phyloP scores from a whole-genome alignment of 768 basidiomycete genomes.

The Agaricus sinodeliciosus region DNA sequence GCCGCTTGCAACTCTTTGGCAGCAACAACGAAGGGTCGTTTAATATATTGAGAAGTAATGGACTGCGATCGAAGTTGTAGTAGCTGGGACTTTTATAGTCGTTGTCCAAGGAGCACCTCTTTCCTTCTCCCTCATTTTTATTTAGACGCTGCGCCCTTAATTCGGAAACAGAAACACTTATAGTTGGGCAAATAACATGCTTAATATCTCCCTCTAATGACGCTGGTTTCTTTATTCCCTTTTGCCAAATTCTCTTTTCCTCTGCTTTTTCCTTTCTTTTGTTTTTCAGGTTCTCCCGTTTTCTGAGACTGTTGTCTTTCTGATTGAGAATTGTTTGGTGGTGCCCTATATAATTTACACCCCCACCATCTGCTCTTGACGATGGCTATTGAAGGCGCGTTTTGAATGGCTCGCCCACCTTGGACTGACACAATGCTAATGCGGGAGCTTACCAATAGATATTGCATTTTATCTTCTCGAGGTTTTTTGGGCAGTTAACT shows the following conservation, averaged over 20 bases:
- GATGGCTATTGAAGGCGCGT: too few relatives aligned
- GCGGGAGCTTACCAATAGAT: too few relatives aligned
- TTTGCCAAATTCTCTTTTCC: slow-evolving; percentile 5
- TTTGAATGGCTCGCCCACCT: too few relatives aligned
- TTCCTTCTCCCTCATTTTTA: neutral
- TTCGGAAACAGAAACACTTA: slow-evolving; percentile 10
- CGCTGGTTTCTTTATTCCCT: slow-evolving; percentile 8
- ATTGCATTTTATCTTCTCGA: too few relatives aligned
- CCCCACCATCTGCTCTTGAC: too few relatives aligned
- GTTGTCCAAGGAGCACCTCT: neutral
- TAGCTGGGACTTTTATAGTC: neutral
- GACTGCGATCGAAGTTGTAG: slow-evolving; percentile 1
- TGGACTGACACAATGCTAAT: too few relatives aligned
- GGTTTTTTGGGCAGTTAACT: too few relatives aligned
- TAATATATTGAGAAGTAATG: slow-evolving; percentile 7
- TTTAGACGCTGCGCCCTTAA: slow-evolving; percentile 7
- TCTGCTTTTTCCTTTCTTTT: slow-evolving; percentile 5
- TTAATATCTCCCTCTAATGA: neutral
- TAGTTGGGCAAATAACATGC: neutral
- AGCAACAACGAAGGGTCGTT: slow-evolving; percentile 51
- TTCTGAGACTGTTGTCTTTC: neutral
- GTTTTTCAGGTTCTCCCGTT: neutral
- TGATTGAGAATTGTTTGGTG: too few relatives aligned
- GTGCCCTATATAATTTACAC: too few relatives aligned
- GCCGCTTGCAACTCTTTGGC: slow-evolving; percentile 75